Percentiles rank a stretch among this genome's conserved stretches.
phyloP scores from a whole-genome alignment of 2,329 filamentous ascomycete genomes.

The Trichoderma endophyticum region DNA sequence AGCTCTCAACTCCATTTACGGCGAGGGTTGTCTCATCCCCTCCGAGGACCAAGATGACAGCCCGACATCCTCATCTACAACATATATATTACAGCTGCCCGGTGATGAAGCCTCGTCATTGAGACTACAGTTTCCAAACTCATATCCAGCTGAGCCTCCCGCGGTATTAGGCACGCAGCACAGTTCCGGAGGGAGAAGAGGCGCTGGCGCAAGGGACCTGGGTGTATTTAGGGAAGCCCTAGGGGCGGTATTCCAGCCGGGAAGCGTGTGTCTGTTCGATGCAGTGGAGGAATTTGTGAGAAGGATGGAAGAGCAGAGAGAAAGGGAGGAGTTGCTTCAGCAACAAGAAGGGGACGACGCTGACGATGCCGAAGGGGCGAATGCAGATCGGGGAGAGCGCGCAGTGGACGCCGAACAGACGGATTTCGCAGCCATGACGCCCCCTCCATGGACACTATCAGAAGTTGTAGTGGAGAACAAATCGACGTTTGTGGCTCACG shows the following conservation, averaged over 20 bases:
- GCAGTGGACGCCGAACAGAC: slow-evolving; percentile 19
- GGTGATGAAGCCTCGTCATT: slow-evolving; percentile 57
- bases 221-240: slow-evolving; percentile 66
- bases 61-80: slow-evolving; percentile 12
- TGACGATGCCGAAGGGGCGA: slow-evolving; percentile 18
- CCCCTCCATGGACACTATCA: slow-evolving; percentile 69
- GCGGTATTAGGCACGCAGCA: slow-evolving; percentile 76
- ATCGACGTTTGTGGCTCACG: slow-evolving; percentile 82
- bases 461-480: slow-evolving; percentile 75
- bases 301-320: slow-evolving; percentile 34
- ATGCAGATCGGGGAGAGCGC: slow-evolving; percentile 19
- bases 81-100: slow-evolving; percentile 65
- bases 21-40: slow-evolving; percentile 57
- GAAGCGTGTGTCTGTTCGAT: slow-evolving; percentile 84
- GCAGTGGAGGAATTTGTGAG: slow-evolving; percentile 72
- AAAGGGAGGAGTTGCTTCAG: slow-evolving; percentile 25
- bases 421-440: slow-evolving; percentile 28
- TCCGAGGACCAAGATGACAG: slow-evolving; percentile 30
- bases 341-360: slow-evolving; percentile 24
- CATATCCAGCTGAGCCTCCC: slow-evolving; percentile 75
- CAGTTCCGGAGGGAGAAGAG: slow-evolving; percentile 68
- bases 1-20: slow-evolving; percentile 83
- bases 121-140: slow-evolving; percentile 63
- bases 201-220: slow-evolving; percentile 70
- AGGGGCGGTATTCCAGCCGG: slow-evolving; percentile 64